These are phyloP conservation scores for Malassezia restricta DNA, from an alignment of 1,284 basidiomycete genomes.

Conservation along the genomic window DNA sequence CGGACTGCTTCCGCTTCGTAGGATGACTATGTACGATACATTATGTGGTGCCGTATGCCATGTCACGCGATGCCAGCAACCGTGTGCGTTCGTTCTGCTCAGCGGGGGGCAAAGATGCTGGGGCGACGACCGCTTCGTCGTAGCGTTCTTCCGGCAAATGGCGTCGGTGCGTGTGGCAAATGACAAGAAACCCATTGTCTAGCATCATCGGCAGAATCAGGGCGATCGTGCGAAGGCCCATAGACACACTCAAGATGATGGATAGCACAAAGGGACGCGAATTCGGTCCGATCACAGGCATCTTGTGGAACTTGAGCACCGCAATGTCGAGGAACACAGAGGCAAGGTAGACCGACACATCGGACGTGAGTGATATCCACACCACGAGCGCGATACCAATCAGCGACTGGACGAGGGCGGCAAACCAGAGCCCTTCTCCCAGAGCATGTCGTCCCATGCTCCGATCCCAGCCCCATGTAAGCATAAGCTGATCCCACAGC, in stretches of 20 bases:
- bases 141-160: neutral
- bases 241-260: slow-evolving; percentile 6
- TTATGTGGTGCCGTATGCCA: neutral
- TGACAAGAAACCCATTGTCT: slow-evolving; percentile 3
- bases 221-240: slow-evolving; percentile 12
- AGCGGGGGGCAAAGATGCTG: neutral
- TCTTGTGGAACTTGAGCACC: slow-evolving; percentile 8
- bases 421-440: neutral
- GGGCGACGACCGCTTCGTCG: neutral
- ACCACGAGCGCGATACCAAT: slow-evolving; percentile 7
- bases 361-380: slow-evolving; percentile 7
- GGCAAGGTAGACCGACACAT: slow-evolving; percentile 8
- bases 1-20: slow-evolving; percentile 36
- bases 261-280: slow-evolving; percentile 10
- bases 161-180: slow-evolving; percentile 8
- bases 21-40: slow-evolving; percentile 16
- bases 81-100: slow-evolving; percentile 1
- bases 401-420: neutral
- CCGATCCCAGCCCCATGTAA: slow-evolving; percentile 48
- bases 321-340: slow-evolving; percentile 12
- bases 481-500: slow-evolving; percentile 50
- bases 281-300: slow-evolving; percentile 13
- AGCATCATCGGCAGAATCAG: slow-evolving; percentile 7
- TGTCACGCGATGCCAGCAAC: neutral
- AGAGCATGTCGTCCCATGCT: slow-evolving; percentile 2